These are phyloP conservation scores for Arachis hypogaea DNA, from an alignment of 306 rosid species.

Conservation along the genomic window DNA sequence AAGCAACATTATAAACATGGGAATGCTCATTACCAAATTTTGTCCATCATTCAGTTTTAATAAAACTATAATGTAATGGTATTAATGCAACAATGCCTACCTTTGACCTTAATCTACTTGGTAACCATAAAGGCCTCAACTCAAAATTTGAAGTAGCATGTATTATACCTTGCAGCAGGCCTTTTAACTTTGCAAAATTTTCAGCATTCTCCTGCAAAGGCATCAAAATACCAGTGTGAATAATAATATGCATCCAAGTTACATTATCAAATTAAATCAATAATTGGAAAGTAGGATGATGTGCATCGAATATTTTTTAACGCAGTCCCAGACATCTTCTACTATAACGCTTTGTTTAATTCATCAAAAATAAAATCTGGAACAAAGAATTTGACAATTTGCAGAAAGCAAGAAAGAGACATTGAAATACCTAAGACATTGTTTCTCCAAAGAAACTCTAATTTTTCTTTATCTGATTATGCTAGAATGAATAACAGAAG, in stretches of 20 bases:
- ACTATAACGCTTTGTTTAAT: not conserved
- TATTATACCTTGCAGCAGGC: conserved; percentile 78
- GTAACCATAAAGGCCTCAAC: conserved; percentile 78
- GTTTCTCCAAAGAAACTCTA: conserved; percentile 41
- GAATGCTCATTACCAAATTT: conserved; percentile 21
- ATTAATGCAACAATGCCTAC: conserved; percentile 42
- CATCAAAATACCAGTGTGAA: conserved; percentile 32
- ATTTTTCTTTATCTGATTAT: conserved; percentile 65
- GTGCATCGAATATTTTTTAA: not conserved
- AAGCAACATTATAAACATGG: conserved; percentile 18
- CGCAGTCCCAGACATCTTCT: too few relatives aligned
- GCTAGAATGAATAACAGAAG: conserved; percentile 12
- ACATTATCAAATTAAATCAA: too few relatives aligned
- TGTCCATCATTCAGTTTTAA: conserved; percentile 23
- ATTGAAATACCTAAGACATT: conserved; percentile 44
- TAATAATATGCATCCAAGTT: not conserved
- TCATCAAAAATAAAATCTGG: not conserved
- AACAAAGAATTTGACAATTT: too few relatives aligned
- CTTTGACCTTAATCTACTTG: conserved; percentile 60
- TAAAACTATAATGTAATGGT: not conserved
- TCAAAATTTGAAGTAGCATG: conserved; percentile 81
- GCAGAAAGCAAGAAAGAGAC: conserved; percentile 4
- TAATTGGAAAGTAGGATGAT: not conserved
- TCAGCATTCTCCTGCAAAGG: conserved; percentile 50
- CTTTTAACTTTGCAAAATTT: conserved; percentile 46